Evolutionary conservation across 352 stramenopile genomes (phyloP).

Genomic region (Phytophthora aleatoria): DNA sequence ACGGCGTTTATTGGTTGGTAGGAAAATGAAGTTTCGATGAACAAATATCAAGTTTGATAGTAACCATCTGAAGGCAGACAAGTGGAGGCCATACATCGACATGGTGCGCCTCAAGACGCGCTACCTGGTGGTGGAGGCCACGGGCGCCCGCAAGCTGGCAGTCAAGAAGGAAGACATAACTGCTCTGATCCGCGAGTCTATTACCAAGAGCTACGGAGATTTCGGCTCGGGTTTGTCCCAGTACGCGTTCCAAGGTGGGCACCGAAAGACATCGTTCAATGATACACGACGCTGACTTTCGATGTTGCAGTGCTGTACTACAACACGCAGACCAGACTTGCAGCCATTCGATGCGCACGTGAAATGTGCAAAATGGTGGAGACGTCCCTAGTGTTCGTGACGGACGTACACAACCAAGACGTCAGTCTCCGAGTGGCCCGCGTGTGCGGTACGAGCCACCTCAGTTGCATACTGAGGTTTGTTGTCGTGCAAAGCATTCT

Average conservation of each 20-base stretch:
- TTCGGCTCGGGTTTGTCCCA: conserved; percentile 66
- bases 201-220: conserved; percentile 72
- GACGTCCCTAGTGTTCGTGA: conserved; percentile 77
- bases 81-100: not conserved
- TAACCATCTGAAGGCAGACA: not conserved
- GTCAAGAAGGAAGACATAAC: conserved; percentile 70
- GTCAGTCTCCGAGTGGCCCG: conserved; percentile 64
- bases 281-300: conserved; percentile 3
- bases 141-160: conserved; percentile 45
- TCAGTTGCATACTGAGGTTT: not conserved
- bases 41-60: conserved; percentile 4
- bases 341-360: conserved; percentile 65
- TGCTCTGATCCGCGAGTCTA: conserved; percentile 61
- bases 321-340: conserved; percentile 54
- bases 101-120: conserved; percentile 85
- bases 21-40: not conserved
- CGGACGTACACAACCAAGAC: conserved; percentile 61
- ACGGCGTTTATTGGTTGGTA: conserved; percentile 21
- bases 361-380: conserved; percentile 79
- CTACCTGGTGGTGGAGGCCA: conserved; percentile 73
- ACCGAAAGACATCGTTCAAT: not conserved
- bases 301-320: conserved; percentile 62
- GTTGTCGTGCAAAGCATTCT: not conserved
- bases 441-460: conserved; percentile 59
- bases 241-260: conserved; percentile 80